A percentile compares a stretch with the other conserved stretches of the same genome.
These are phyloP conservation scores for Tuber aestivum DNA, from an alignment of 495 filamentous ascomycete species.

Conservation along the genomic window DNA sequence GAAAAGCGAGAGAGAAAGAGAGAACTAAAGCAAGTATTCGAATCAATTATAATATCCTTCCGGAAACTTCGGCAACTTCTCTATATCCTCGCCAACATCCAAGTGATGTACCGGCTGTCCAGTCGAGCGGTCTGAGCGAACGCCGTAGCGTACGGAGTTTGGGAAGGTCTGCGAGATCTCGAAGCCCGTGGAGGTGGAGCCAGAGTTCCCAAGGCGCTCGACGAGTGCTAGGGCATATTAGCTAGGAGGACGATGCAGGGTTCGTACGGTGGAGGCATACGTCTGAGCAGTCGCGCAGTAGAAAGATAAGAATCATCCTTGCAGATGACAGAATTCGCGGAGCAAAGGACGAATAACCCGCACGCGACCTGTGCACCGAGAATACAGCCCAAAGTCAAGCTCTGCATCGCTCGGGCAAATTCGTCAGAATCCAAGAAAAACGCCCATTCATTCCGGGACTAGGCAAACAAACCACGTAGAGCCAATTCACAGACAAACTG, in stretches of 20 bases:
- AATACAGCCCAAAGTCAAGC: slow-evolving; percentile 32
- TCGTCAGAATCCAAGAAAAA: neutral
- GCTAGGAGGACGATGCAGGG: neutral
- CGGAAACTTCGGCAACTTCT: slow-evolving; percentile 22
- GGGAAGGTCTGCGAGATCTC: slow-evolving; percentile 28
- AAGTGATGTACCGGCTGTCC: slow-evolving; percentile 26
- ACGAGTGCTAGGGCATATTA: slow-evolving; percentile 28
- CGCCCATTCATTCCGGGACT: neutral
- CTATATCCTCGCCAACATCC: slow-evolving; percentile 38
- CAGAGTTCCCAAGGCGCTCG: slow-evolving; percentile 35
- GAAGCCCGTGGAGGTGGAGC: slow-evolving; percentile 32
- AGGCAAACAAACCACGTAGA: slow-evolving; percentile 18
- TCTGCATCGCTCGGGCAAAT: neutral
- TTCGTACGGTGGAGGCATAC: slow-evolving; percentile 10
- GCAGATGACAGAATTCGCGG: slow-evolving; percentile 37
- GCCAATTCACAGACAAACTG: slow-evolving; percentile 37
- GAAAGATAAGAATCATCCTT: slow-evolving; percentile 42
- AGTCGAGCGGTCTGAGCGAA: slow-evolving; percentile 9
- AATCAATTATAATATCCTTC: slow-evolving; percentile 34
- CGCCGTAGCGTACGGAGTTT: slow-evolving; percentile 30
- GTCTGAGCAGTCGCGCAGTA: slow-evolving; percentile 36
- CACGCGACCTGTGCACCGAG: slow-evolving; percentile 28
- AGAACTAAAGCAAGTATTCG: neutral
- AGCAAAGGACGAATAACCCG: slow-evolving; percentile 28
- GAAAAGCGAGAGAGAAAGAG: neutral